A percentile compares a stretch with the other conserved stretches of the same genome.
Conservation (phyloP, 352 stramenopile genomes). For the Globisporangium solare region DNA sequence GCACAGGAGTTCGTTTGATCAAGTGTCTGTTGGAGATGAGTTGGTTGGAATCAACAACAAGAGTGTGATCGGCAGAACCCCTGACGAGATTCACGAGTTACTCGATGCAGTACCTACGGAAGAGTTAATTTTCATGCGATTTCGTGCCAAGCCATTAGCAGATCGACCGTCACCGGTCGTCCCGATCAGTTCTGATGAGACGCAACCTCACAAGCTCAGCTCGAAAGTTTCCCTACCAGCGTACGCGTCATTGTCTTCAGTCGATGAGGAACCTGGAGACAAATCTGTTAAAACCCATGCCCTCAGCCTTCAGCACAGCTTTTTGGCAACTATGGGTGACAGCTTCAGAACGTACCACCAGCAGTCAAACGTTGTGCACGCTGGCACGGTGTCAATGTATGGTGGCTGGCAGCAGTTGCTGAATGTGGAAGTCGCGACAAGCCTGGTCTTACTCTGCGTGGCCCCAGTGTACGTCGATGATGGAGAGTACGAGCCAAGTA, state of each 20-base stretch:
- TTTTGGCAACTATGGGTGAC: constrained; percentile 21
- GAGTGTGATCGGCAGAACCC: constrained; percentile 33
- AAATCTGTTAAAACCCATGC: constrained; percentile 22
- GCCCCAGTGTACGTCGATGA: constrained; percentile 73
- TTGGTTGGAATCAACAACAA: constrained; percentile 62
- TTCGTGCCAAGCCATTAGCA: constrained; percentile 31
- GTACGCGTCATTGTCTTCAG: background rate
- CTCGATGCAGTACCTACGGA: constrained; percentile 27
- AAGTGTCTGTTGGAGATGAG: constrained; percentile 41
- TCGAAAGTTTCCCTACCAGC: background rate
- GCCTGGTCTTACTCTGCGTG: constrained; percentile 49
- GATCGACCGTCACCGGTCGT: background rate
- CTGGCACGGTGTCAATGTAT: constrained; percentile 68
- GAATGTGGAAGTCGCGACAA: constrained; percentile 24
- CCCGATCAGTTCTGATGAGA: constrained; percentile 1
- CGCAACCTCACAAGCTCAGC: background rate
- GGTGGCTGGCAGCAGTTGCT: constrained; percentile 60
- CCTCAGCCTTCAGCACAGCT: constrained; percentile 26
- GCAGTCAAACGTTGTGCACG: constrained; percentile 41
- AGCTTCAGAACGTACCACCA: constrained; percentile 26
- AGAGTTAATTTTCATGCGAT: constrained; percentile 36
- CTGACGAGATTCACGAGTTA: constrained; percentile 26
- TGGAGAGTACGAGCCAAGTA: constrained; percentile 67
- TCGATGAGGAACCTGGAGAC: constrained; percentile 7
- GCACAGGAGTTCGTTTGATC: constrained; percentile 10